Conservation (phyloP, 140 eudicot genomes). For the Flaveria floridana region DNA sequence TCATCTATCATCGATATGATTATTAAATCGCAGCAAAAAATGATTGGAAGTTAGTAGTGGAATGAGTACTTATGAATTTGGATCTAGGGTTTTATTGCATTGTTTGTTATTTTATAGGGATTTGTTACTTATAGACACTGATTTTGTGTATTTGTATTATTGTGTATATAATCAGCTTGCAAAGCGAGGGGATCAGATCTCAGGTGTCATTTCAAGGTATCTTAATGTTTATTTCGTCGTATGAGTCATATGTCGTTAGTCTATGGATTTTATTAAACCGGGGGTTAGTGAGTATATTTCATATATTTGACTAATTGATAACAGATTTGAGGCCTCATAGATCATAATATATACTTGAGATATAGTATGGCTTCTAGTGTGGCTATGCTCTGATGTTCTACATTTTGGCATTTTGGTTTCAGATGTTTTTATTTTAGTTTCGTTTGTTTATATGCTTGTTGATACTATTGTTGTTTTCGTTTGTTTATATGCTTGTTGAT, state of each 20-base stretch:
- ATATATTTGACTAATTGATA: background rate
- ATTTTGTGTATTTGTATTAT: background rate
- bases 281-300: background rate
- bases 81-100: background rate
- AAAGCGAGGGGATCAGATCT: slow-evolving; percentile 60
- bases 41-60: background rate
- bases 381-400: background rate
- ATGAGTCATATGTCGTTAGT: background rate
- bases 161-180: slow-evolving; percentile 47
- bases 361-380: background rate
- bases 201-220: slow-evolving; percentile 67
- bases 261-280: background rate
- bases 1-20: background rate
- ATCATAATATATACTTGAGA: background rate
- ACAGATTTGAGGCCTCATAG: background rate
- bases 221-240: background rate
- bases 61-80: background rate
- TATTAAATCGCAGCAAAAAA: background rate
- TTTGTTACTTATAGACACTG: background rate
- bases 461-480: background rate
- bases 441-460: background rate
- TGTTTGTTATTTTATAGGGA: background rate
- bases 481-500: background rate
- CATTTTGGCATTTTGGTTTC: background rate
- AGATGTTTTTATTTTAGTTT: background rate